Evolutionary conservation across 148 eudicot species (phyloP).

Genomic region (Beta vulgaris): DNA sequence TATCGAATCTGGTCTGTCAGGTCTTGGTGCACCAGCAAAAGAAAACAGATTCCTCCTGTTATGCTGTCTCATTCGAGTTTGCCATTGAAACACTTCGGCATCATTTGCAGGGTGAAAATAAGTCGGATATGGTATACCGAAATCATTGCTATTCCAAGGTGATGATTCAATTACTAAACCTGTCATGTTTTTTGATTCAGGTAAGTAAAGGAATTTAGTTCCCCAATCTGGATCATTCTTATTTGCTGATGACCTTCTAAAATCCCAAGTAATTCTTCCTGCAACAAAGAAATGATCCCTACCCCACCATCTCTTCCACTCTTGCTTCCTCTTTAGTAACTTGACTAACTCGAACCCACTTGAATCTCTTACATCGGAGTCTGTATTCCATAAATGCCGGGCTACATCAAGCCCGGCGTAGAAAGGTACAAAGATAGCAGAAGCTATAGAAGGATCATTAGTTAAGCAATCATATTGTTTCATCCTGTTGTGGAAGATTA

Average conservation of each 20-base stretch:
- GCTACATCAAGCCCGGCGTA: conserved; percentile 75
- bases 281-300: conserved; percentile 66
- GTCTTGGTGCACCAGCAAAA: conserved; percentile 67
- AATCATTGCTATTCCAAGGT: conserved; percentile 53
- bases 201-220: conserved; percentile 50
- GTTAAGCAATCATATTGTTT: conserved; percentile 62
- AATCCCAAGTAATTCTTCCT: conserved; percentile 76
- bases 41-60: conserved; percentile 48
- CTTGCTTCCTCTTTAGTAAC: conserved; percentile 44
- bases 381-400: conserved; percentile 51
- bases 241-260: conserved; percentile 42
- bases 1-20: conserved; percentile 48
- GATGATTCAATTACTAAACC: conserved; percentile 51
- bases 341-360: conserved; percentile 37
- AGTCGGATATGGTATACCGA: conserved; percentile 74
- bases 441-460: conserved; percentile 51
- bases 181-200: conserved; percentile 48
- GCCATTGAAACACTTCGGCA: conserved; percentile 47
- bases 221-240: conserved; percentile 57
- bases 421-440: conserved; percentile 67
- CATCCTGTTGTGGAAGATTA: conserved; percentile 51
- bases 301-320: conserved; percentile 54
- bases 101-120: conserved; percentile 63
- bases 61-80: conserved; percentile 30
- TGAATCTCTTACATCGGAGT: conserved; percentile 45